Evolutionary conservation across 805 yeast genomes (phyloP).

Genomic region (Metschnikowia chrysomelidarum): DNA sequence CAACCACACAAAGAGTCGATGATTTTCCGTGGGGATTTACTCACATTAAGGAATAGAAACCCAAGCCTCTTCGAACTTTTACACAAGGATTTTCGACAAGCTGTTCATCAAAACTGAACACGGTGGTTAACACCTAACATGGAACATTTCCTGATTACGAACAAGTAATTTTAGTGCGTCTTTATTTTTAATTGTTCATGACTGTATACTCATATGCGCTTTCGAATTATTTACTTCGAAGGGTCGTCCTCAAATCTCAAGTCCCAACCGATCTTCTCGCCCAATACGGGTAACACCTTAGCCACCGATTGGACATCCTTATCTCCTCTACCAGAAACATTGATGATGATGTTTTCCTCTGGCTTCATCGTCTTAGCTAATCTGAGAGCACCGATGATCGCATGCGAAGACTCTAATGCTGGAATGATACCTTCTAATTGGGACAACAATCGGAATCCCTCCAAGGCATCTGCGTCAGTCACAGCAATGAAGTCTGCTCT

Average conservation of each 20-base stretch:
- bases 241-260: conserved; percentile 72
- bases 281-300: conserved; percentile 83
- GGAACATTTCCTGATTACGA: too few relatives aligned
- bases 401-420: conserved; percentile 97
- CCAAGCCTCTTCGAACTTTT: too few relatives aligned
- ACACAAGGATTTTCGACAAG: too few relatives aligned
- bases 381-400: conserved; percentile 86
- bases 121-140: too few relatives aligned
- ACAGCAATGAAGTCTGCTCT: conserved; percentile 91
- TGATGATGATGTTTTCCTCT: conserved; percentile 81
- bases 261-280: conserved; percentile 95
- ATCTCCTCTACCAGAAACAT: conserved; percentile 98
- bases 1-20: too few relatives aligned
- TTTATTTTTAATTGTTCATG: too few relatives aligned
- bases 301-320: conserved; percentile 98
- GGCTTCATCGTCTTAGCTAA: conserved; percentile 77
- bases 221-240: conserved; percentile 28
- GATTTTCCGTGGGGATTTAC: too few relatives aligned
- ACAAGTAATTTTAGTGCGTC: too few relatives aligned
- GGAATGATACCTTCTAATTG: conserved; percentile 98
- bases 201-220: too few relatives aligned
- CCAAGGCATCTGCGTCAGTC: conserved; percentile 91
- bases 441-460: conserved; percentile 83
- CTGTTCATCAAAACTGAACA: too few relatives aligned
- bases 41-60: too few relatives aligned